Percentiles rank a stretch among this genome's conserved stretches.
Conservation (phyloP, 805 yeast genomes). For the Lipomyces kockii region DNA sequence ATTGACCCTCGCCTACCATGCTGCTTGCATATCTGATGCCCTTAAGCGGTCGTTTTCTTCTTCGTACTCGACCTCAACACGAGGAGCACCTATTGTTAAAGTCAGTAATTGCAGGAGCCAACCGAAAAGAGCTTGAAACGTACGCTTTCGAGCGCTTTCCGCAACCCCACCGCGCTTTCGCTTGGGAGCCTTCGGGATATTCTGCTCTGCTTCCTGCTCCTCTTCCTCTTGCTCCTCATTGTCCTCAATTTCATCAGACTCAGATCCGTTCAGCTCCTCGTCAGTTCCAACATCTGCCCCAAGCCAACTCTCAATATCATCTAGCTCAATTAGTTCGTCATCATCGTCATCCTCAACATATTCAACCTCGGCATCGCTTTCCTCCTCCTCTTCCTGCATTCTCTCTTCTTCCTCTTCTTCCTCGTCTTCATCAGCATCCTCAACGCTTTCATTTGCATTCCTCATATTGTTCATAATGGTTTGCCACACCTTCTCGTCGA, state of each 20-base stretch:
- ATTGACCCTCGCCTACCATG: slow-evolving; percentile 7
- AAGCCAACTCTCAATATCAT: slow-evolving; percentile 93
- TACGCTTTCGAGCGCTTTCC: slow-evolving; percentile 30
- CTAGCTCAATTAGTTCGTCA: slow-evolving; percentile 60
- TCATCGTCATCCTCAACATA: slow-evolving; percentile 89
- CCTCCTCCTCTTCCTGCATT: slow-evolving; percentile 51
- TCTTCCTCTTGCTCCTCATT: slow-evolving; percentile 49
- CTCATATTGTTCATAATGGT: slow-evolving; percentile 78
- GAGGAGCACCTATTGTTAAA: slow-evolving; percentile 48
- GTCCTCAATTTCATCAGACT: slow-evolving; percentile 46
- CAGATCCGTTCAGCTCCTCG: slow-evolving; percentile 32
- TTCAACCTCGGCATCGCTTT: slow-evolving; percentile 66
- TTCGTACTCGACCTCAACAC: slow-evolving; percentile 84
- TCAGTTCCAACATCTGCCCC: slow-evolving; percentile 51
- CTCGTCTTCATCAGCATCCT: slow-evolving; percentile 69
- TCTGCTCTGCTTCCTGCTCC: slow-evolving; percentile 39
- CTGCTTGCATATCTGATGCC: slow-evolving; percentile 5
- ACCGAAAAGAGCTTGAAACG: neutral
- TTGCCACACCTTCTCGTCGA: slow-evolving; percentile 95
- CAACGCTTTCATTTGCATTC: slow-evolving; percentile 53
- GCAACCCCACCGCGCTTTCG: slow-evolving; percentile 44
- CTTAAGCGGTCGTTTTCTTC: slow-evolving; percentile 52
- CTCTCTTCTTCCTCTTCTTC: slow-evolving; percentile 54
- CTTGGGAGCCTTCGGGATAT: slow-evolving; percentile 51
- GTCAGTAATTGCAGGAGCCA: neutral